Base-by-base conservation (phyloP, 192 early-diverging fungal genomes). In the Backusella macrospora region DNA sequence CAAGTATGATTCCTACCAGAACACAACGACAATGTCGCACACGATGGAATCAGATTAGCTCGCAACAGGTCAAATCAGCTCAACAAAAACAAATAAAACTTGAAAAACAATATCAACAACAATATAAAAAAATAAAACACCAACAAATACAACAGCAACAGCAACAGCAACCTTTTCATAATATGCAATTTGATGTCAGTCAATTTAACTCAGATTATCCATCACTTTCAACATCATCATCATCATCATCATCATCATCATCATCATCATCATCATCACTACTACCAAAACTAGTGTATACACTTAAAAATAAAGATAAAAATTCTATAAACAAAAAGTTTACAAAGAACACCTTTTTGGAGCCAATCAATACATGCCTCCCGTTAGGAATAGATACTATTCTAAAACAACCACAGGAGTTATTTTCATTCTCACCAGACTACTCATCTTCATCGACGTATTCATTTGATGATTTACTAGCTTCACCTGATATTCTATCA, bases 1-100 rank as follows among this genome's bases (percentile, higher is more conserved):
- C 86, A 5, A 81, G 81, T n/a, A 62, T 74, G 48, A 87, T 87
- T 16, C 64, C 62, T 14, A 81, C 83, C 5, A 65, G 86, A 47
- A 87, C 86, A 1, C 86, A 87, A 62, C 62, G 86, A 18, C 86
- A 87, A 75, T 87, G 86, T 62, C 75, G 86, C 15, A 87, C 86
- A 4, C 78, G 86, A 21, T 87, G 86, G 86, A 85, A 85, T 10
- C 86, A 87, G 62, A 26, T 66, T 40, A 16, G 40, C 4, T 66
- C 40, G 40, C 39, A 43, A 9, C 29, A 38, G 16, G 2, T 38
- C 4, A 40, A 64, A 64, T 38, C 34, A 12, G 62, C 62, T 16
- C 34, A 9, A 15, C 12, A 16, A 40, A 38, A 39, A 15, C 47
- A 49, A n/a, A 49, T n/a, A 49, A 8, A 6, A 6, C 47, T n/a